phyloP scores from a whole-genome alignment of 2,329 filamentous ascomycete genomes.

The Colletotrichum theobromicola region DNA sequence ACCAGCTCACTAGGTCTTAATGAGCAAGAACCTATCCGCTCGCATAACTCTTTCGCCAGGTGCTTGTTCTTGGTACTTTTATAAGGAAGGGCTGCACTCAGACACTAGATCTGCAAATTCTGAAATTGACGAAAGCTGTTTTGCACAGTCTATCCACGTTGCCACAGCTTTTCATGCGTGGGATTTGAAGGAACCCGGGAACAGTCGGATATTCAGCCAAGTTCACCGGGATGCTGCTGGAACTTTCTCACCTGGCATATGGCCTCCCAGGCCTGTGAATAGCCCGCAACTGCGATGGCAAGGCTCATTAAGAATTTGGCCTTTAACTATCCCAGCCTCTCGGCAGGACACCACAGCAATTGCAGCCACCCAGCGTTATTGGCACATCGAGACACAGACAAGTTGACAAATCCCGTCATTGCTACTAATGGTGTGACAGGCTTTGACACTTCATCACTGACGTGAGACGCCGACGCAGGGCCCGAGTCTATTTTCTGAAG shows the following conservation, averaged over 20 bases:
- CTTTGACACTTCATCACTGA: not conserved
- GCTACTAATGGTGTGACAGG: not conserved
- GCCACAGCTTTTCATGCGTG: not conserved
- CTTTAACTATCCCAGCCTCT: not conserved
- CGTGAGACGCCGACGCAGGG: not conserved
- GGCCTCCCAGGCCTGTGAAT: not conserved
- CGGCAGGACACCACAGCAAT: not conserved
- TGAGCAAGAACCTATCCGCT: not conserved
- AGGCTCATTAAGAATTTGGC: not conserved
- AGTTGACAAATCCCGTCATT: conserved; percentile 3
- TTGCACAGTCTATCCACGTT: not conserved
- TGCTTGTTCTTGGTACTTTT: not conserved
- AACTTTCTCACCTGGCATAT: not conserved
- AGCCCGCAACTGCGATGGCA: not conserved
- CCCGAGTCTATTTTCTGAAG: not conserved
- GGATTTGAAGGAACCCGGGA: not conserved
- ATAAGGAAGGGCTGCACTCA: not conserved
- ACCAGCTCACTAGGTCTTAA: not conserved
- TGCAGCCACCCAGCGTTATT: not conserved
- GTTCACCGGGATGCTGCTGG: not conserved
- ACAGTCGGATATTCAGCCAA: not conserved
- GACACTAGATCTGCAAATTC: not conserved
- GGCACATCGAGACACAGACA: not conserved
- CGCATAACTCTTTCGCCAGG: not conserved
- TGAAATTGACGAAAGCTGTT: not conserved